Base-by-base conservation (phyloP, 2,329 filamentous ascomycete species). In the Teratosphaeriaceae sp. region DNA sequence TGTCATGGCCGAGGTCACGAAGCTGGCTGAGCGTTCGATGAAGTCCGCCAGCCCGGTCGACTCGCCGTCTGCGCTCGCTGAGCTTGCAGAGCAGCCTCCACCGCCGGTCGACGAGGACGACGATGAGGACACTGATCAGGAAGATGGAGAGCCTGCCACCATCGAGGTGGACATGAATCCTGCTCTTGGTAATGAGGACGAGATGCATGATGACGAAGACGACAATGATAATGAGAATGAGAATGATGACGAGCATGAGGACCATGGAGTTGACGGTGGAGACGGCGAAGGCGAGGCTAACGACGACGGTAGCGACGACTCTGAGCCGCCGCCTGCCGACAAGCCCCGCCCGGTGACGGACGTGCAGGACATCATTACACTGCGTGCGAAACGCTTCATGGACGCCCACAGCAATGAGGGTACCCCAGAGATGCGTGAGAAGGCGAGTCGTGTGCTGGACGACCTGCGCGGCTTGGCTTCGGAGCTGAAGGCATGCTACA, bases 1-100 rank as follows among this genome's bases (percentile, higher is more conserved):
- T 26, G 92, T 98, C 33, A 89, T 97, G 54, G 76, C 84, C 1
- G 90, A 98, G 62, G 94, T 98, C 40, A 76, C 80, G 22, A 90
- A 88, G 59, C 71, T 98, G 23, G 83, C 88, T 1, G 74, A 74
- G 43, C 67, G 40, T 64, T 45, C 56, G 6, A 33, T 63, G 19
- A 55, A 57, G 31, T 40, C 43, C 7, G 36, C 53, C 11, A 34
- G 18, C 3, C 36, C 50, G 24, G 30, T 46, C 15, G 45, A 50
- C 5, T 43, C 36, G 13, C 30, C 42, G 8, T 23, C 43, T 20
- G 37, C 38, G 39, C 23, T 37, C 18, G 36, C 35, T 33, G 41
- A 49, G 40, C 3, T 19, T 13, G 8, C 29, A 11, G 31, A 33
- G n/a, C 36, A 43, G 34, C 33, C 40, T 20, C 38, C 44, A 12